Base-by-base conservation (phyloP, 768 basidiomycete species). In the Amanita rimosa region DNA sequence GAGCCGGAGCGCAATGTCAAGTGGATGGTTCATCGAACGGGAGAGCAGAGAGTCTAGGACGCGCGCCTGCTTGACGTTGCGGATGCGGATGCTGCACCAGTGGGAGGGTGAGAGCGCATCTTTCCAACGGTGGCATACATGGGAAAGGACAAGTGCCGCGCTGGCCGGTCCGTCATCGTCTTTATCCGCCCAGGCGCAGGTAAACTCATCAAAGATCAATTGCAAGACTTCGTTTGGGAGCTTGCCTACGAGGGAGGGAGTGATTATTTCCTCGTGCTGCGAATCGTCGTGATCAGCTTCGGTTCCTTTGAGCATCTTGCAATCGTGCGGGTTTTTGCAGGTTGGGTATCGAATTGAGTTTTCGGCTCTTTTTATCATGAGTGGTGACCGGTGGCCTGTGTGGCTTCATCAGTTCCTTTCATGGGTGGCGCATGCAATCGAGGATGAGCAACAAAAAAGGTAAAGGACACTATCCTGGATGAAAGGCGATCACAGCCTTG, bases 41-140 rank as follows among this genome's bases (percentile, higher is more conserved):
- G 48, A 31, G 21, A 49, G n/a, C n/a, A 49, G n/a, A n/a, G 14
- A 13, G 9, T 42, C 10, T 16, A 49, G 40, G 11, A 35, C 33
- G 6, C 22, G 42, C 19, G 38, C 9, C 13, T 49, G 48, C 6
- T 43, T 31, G 9, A 36, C 29, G 16, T 49, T 40, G 42, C 41
- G 48, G n/a, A 49, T 27, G 29, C 48, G 41, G 22, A 49, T 22
- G 27, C 17, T 41, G 10, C 40, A 16, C 48, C 48, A 49, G 10
- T 49, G 48, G 39, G 48, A 42, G n/a, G 48, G 39, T 24, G 40
- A 34, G 16, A 49, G 48, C 9, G 24, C 17, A 16, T 35, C n/a
- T 40, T 42, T 49, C 48, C 48, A 49, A 16, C 21, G 31, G 40
- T 43, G 48, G 41, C 48, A 49, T 33, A 43, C 48, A 13, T 49